Percentiles rank a stretch among this genome's conserved stretches.
phyloP scores from a whole-genome alignment of 768 basidiomycete species.

The Fistulinella prunicolor region DNA sequence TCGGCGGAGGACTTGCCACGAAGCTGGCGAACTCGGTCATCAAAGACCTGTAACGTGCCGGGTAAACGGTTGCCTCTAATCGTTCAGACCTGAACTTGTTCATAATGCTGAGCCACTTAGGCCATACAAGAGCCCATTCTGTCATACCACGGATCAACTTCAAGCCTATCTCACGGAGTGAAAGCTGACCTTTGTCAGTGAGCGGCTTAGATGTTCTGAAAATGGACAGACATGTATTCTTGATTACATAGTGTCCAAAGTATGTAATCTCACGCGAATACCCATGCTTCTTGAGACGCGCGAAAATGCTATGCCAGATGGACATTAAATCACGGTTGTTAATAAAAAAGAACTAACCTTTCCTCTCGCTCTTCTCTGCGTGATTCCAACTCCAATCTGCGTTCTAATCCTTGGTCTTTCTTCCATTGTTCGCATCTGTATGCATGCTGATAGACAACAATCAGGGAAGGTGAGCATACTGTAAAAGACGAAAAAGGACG shows the following conservation, averaged over 20 bases:
- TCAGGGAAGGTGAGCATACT: neutral
- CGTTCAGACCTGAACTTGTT: neutral
- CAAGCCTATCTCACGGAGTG: neutral
- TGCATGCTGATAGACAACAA: too few species aligned
- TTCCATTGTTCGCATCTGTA: too few species aligned
- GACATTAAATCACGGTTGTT: neutral
- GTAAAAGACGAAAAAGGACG: too few species aligned
- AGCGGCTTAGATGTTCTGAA: neutral
- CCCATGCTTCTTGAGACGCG: neutral
- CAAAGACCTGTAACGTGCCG: neutral
- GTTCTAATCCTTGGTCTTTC: too few species aligned
- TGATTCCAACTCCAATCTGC: neutral
- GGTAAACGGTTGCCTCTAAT: neutral
- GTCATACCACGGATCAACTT: neutral
- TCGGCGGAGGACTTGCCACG: neutral
- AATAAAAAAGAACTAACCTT: neutral
- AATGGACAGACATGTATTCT: neutral
- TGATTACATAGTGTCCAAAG: neutral
- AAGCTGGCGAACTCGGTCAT: neutral
- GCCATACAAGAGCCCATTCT: slow-evolving; percentile 1
- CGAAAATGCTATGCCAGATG: neutral
- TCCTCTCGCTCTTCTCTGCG: neutral
- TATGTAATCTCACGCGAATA: neutral
- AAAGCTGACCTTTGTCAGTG: slow-evolving; percentile 1
- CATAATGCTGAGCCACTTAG: neutral